phyloP scores from a whole-genome alignment of 495 filamentous ascomycete species.

The Penicillium longicatenatum region DNA sequence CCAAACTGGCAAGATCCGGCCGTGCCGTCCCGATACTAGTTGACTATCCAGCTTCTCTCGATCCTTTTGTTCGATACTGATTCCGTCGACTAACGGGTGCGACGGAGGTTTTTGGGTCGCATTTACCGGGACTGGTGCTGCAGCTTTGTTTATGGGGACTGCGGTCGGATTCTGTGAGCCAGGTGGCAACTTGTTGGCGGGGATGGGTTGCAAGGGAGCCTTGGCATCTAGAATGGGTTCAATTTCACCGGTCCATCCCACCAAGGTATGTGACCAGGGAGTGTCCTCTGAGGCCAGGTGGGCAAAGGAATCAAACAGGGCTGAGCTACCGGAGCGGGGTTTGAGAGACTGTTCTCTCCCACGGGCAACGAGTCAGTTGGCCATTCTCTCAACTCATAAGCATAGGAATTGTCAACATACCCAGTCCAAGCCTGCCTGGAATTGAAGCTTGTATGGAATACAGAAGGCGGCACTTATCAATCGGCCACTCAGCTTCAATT shows the following conservation, averaged over 20 bases:
- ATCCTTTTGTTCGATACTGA: constrained; percentile 65
- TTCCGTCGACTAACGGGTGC: constrained; percentile 60
- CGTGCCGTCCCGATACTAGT: constrained; percentile 66
- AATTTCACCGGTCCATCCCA: constrained; percentile 94
- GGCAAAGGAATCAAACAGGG: constrained; percentile 84
- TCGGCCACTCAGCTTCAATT: constrained; percentile 72
- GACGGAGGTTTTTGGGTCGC: constrained; percentile 51
- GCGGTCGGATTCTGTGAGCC: constrained; percentile 18
- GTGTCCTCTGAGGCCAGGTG: constrained; percentile 75
- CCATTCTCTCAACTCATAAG: constrained; percentile 4
- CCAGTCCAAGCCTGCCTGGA: constrained; percentile 71
- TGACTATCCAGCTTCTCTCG: constrained; percentile 67
- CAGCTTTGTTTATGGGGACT: constrained; percentile 55
- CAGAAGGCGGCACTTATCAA: constrained; percentile 88
- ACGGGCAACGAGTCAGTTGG: constrained; percentile 7
- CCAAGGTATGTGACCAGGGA: constrained; percentile 81
- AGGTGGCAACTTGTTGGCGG: constrained; percentile 31
- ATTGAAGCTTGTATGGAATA: constrained; percentile 74
- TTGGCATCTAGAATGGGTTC: constrained; percentile 49
- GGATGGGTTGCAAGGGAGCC: constrained; percentile 36
- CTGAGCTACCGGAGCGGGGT: constrained; percentile 79
- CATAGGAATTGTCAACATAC: constrained; percentile 46
- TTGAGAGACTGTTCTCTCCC: constrained; percentile 46
- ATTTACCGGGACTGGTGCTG: constrained; percentile 73
- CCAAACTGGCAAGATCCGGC: constrained; percentile 82